phyloP scores from a whole-genome alignment of 2,329 filamentous ascomycete genomes.

The Ceratocystis ficicola region DNA sequence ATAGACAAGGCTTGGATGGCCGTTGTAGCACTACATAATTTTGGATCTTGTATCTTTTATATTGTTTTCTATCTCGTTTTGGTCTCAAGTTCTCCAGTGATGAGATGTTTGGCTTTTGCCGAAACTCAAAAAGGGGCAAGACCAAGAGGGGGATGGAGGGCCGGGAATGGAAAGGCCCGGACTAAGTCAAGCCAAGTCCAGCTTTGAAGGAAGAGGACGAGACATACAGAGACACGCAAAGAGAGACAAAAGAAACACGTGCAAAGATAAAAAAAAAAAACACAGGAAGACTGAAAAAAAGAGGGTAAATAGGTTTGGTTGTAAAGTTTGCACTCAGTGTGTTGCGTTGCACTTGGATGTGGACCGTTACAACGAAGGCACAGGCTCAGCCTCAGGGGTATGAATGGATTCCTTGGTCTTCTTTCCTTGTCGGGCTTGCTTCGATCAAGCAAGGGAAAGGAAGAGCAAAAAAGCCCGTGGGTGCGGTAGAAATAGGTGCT shows the following conservation, averaged over 20 bases:
- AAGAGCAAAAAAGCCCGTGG: too few species aligned
- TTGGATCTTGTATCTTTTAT: background rate
- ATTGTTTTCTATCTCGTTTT: background rate
- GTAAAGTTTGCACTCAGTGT: conserved; percentile 1
- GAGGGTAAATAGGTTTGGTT: background rate
- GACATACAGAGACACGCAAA: background rate
- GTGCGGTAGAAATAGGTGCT: too few species aligned
- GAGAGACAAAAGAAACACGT: background rate
- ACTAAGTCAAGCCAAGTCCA: conserved; percentile 1
- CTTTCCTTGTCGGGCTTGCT: background rate
- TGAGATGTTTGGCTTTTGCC: background rate
- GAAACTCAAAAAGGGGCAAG: background rate
- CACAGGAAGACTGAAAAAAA: background rate
- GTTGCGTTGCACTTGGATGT: background rate
- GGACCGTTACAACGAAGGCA: conserved; percentile 2
- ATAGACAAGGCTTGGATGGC: background rate
- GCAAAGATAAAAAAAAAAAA: background rate
- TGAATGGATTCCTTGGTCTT: background rate
- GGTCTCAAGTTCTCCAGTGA: background rate
- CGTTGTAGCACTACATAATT: background rate
- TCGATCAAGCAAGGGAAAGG: too few species aligned
- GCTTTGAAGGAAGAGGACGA: conserved; percentile 1
- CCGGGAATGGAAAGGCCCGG: background rate
- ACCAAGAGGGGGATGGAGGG: background rate
- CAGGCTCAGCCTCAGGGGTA: conserved; percentile 18